Evolutionary conservation across 306 rosid genomes (phyloP), one percentile per base, ranked within the genome.

Genomic region (Cicer yamashitae): DNA sequence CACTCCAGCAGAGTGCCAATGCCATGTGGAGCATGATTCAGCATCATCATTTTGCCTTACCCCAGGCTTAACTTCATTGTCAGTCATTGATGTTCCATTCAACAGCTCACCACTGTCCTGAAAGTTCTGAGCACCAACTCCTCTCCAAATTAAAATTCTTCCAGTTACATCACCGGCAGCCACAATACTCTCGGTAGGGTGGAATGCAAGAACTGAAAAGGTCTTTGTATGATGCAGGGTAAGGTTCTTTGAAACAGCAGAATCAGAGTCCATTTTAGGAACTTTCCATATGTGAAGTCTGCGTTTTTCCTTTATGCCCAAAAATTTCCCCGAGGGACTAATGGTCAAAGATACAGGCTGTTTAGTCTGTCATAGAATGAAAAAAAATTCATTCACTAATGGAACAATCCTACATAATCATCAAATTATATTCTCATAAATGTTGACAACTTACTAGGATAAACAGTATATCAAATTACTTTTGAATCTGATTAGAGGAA

Each of bases 121-220:
- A 86, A 88, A 88, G 43, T 76, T 80, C 58, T 17, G 85, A 57
- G 77, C 64, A 59, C 97, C 97, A 81, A 94, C 85, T 50, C 85
- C 93, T 82, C 92, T 84, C 96, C 91, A 94, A 64, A 89, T 83
- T 77, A 92, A 84, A 76, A 94, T 89, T 85, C 99, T 89, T 75
- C 99, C 99, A 58, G 86, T 82, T 56, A 67, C 82, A 89, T 94
- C 97, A 80, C 97, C 97, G 0, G 97, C 97, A 76, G 99, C 99
- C 38, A 94, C 89, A 18, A 79, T 89, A 77, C 93, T 88, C 81
- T 85, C 83, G 5, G 86, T 82, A 61, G 96, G 96, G 84, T 94
- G 97, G 84, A 94, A 89, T 66, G 96, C 91, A 81, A 89, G 85
- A 82, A 74, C 76, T 1, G 85, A 67, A 75, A 92, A 78, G 66